Evolutionary conservation across 208 protist species (phyloP), one percentile per base, ranked within the genome.

Genomic region (Sergeia podlipaevii): DNA sequence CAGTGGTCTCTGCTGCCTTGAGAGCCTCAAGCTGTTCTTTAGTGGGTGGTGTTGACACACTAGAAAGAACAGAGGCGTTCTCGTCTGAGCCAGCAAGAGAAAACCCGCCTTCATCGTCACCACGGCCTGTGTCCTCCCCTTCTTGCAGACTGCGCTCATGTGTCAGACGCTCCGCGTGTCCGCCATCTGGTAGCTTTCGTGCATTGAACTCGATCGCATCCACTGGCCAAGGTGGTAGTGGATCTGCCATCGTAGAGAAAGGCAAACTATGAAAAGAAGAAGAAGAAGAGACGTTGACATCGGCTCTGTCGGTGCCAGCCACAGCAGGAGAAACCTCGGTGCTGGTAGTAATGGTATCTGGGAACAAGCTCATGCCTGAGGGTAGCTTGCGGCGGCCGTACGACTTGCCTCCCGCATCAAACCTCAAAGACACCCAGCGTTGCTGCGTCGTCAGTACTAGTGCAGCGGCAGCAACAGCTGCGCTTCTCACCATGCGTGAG

Each of bases 131-230:
- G n/a, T n/a, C n/a, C 18, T 23, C 43, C 42, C 11, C 17, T 20
- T 17, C 10, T 2, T 45, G 7, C 24, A 0, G 8, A 0, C 0
- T 21, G 13, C 15, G 29, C 34, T 61, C 55, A 29, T 48, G 62
- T 0, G 60, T 65, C 1, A 48, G 45, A 11, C 83, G 83, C 13
- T 44, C 33, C 47, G 66, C 65, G 24, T 91, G 84, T 0, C 84
- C 84, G 23, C 84, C 84, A 29, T 63, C 41, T 8, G 55, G 49
- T 30, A 43, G 42, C n/a, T n/a, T n/a, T 2, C 42, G 30, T 17
- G 80, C 70, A 63, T 85, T 91, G 62, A 81, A 91, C 61, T 91
- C 84, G 23, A 86, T 61, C 27, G 36, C 57, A 37, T 91, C 79
- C 0, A 81, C 58, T 0, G 84, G 84, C 79, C 79, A 91, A 10